Evolutionary conservation across 768 basidiomycete species (phyloP).

Genomic region (Xerocomellus chrysenteron): DNA sequence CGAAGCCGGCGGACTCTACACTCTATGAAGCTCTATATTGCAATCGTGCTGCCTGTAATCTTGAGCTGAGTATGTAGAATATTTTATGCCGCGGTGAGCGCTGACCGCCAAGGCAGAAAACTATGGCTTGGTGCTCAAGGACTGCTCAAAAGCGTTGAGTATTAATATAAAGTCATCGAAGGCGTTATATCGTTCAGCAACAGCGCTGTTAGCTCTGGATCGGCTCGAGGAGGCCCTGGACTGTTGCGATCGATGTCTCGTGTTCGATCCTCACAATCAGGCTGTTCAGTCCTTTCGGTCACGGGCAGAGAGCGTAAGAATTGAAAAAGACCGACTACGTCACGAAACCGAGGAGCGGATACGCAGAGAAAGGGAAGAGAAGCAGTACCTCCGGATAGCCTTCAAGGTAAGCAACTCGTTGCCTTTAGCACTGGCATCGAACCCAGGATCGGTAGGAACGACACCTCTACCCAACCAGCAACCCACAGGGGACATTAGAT

Average conservation of each 20-base stretch:
- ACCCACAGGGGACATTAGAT: conserved; percentile 46
- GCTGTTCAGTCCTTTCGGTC: conserved; percentile 50
- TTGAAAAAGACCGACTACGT: conserved; percentile 51
- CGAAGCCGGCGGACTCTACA: conserved; percentile 62
- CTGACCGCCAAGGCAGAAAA: conserved; percentile 57
- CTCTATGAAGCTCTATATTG: conserved; percentile 70
- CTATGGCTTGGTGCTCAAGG: conserved; percentile 80
- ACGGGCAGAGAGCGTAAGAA: conserved; percentile 45
- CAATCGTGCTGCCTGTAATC: conserved; percentile 92
- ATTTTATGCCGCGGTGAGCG: background rate
- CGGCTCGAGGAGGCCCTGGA: conserved; percentile 81
- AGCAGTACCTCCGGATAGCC: conserved; percentile 53
- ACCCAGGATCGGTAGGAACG: conserved; percentile 53
- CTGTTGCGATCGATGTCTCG: conserved; percentile 69
- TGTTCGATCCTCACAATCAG: conserved; percentile 56
- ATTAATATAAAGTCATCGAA: conserved; percentile 71
- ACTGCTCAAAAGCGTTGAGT: conserved; percentile 72
- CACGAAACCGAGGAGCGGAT: conserved; percentile 49
- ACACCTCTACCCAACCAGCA: conserved; percentile 60
- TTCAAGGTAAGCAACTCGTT: conserved; percentile 53
- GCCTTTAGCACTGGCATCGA: background rate
- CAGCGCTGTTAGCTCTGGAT: conserved; percentile 73
- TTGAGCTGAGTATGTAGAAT: conserved; percentile 68
- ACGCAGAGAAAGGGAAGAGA: conserved; percentile 50
- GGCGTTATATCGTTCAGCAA: conserved; percentile 81